Evolutionary conservation across 1,284 basidiomycete species (phyloP).

Genomic region (Ustilago nuda): DNA sequence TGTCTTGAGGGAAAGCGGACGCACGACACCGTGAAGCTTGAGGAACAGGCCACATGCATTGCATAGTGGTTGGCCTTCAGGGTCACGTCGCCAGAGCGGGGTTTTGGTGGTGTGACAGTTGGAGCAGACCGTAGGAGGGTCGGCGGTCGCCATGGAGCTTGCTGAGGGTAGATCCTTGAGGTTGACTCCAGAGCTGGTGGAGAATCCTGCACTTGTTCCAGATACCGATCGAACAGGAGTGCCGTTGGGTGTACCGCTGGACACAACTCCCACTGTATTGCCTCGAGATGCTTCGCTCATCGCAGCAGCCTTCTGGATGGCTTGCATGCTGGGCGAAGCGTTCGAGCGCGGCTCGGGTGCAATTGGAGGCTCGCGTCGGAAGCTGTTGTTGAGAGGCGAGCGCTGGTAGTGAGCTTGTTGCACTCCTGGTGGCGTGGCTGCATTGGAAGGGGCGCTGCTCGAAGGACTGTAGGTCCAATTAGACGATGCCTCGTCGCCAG

Average conservation of each 20-base stretch:
- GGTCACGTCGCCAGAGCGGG: conserved; percentile 92
- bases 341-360: conserved; percentile 37
- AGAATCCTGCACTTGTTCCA: conserved; percentile 15
- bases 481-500: conserved; percentile 57
- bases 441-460: conserved; percentile 52
- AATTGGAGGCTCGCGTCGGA: conserved; percentile 34
- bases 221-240: conserved; percentile 15
- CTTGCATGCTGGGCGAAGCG: conserved; percentile 40
- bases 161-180: conserved; percentile 47
- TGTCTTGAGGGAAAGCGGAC: conserved; percentile 92
- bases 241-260: conserved; percentile 14
- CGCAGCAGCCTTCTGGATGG: conserved; percentile 41
- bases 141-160: conserved; percentile 54
- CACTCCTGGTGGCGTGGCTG: conserved; percentile 43
- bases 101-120: conserved; percentile 97
- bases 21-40: conserved; percentile 94
- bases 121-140: conserved; percentile 80
- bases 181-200: conserved; percentile 28
- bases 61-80: conserved; percentile 90
- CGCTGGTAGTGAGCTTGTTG: conserved; percentile 53
- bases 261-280: conserved; percentile 22
- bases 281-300: conserved; percentile 34
- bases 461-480: conserved; percentile 61
- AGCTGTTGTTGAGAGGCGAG: conserved; percentile 39
- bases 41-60: conserved; percentile 72